Evolutionary conservation across 208 protist species (phyloP).

Genomic region (Jaenimonas drosophilae): DNA sequence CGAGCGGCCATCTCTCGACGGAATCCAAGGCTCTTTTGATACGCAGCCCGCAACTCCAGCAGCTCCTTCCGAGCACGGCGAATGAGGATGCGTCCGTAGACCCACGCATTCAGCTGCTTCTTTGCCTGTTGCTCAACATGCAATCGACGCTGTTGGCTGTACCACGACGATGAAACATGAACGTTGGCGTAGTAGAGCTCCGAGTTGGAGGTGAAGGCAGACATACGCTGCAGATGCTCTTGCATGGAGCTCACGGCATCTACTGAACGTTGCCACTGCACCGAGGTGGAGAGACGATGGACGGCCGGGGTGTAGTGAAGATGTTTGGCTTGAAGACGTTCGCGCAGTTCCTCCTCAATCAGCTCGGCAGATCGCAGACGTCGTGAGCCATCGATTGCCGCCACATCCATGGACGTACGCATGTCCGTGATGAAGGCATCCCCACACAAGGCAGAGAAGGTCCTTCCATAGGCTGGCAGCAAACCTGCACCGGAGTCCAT

Average conservation of each 20-base stretch:
- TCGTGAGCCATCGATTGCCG: background rate
- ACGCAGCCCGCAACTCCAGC: constrained; percentile 5
- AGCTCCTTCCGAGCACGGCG: constrained; percentile 22
- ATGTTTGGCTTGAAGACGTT: background rate
- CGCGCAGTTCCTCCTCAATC: constrained; percentile 6
- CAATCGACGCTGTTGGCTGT: constrained; percentile 10
- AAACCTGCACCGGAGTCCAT: no score
- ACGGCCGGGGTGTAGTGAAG: background rate
- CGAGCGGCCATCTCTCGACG: constrained; percentile 38
- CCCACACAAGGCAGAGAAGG: no score
- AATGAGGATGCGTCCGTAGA: constrained; percentile 14
- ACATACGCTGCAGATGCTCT: background rate
- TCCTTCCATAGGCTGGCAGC: no score
- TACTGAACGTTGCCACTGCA: background rate
- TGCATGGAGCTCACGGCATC: background rate
- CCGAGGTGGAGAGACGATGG: constrained; percentile 6
- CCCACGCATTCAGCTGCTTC: constrained; percentile 13
- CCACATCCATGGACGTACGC: constrained; percentile 1
- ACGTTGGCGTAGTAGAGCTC: background rate
- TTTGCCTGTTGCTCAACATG: constrained; percentile 15
- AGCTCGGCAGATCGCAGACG: constrained; percentile 3
- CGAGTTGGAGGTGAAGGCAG: background rate
- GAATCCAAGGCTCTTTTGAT: constrained; percentile 15
- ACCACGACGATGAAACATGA: constrained; percentile 2
- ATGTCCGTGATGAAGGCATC: background rate